Evolutionary conservation across 2,329 filamentous ascomycete species (phyloP), one percentile per base, ranked within the genome.

Genomic region (Clarireedia hainanense): DNA sequence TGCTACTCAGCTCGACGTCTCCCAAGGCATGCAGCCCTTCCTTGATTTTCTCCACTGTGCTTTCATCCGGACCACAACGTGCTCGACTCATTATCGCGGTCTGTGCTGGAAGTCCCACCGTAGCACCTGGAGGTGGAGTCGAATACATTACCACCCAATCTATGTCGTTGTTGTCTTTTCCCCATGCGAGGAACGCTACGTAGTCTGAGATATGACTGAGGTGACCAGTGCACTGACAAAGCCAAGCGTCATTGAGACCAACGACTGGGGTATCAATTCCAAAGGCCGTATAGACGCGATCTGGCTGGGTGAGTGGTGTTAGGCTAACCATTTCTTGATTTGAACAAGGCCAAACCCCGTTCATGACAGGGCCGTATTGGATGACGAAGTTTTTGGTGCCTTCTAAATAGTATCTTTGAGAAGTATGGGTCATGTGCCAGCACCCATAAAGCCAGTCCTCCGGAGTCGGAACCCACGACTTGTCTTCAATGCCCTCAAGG

Each of bases 131-230:
- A 1, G 37, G 51, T 37, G 51, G 51, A 12, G 51, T n/a, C 4
- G 51, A 53, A 53, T 53, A 53, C 15, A 53, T 5, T 4, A 47
- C 42, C 20, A 53, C 30, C 51, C 42, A 47, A 9, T 53, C 42
- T 3, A 39, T 34, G 1, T 10, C n/a, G 3, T 26, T n/a, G 4
- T 4, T 4, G 20, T 53, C 42, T 4, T 42, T 12, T 6, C 51
- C 51, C 51, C 43, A 53, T 24, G 51, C 51, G 6, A 53, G 51
- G 6, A 53, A 53, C 15, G 42, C 51, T n/a, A 53, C 51, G 27
- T 47, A 45, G 20, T 53, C 42, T 37, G 20, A 47, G 23, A 53
- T 39, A 24, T 47, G 51, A 34, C 51, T 45, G 17, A 52, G 10
- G 15, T 52, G 50, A n/a, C 42, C 42, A n/a, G 50, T 47, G 17